A percentile compares a stretch with the other conserved stretches of the same genome.
Conservation (phyloP, 1,284 basidiomycete species). For the Lentinula novae-zelandiae region DNA sequence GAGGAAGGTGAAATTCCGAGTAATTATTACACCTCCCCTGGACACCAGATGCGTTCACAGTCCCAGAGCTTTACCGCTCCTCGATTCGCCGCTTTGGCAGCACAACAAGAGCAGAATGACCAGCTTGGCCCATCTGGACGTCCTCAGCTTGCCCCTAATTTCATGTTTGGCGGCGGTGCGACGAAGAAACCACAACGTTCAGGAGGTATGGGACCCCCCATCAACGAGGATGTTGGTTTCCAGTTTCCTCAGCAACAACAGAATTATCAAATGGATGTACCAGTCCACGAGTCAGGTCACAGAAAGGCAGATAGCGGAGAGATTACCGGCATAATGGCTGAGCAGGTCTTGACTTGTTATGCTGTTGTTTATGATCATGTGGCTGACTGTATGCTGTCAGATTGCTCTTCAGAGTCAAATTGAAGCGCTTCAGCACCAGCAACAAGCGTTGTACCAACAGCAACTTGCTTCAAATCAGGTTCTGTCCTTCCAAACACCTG, state of each 20-base stretch:
- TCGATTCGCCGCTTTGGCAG: constrained; percentile 81
- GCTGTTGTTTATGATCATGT: background rate
- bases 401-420: constrained; percentile 89
- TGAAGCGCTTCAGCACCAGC: constrained; percentile 86
- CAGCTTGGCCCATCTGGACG: constrained; percentile 74
- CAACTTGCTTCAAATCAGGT: constrained; percentile 78
- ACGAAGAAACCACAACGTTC: constrained; percentile 53
- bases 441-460: constrained; percentile 83
- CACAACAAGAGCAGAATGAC: constrained; percentile 70
- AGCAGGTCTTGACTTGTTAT: constrained; percentile 58
- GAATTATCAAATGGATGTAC: constrained; percentile 33
- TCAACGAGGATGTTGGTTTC: constrained; percentile 78
- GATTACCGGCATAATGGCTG: constrained; percentile 83
- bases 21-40: constrained; percentile 41
- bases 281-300: constrained; percentile 39
- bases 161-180: constrained; percentile 67
- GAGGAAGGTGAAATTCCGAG: constrained; percentile 80
- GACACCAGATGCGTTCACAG: constrained; percentile 68
- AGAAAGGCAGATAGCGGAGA: constrained; percentile 69
- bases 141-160: constrained; percentile 84
- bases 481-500: constrained; percentile 66
- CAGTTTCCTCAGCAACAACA: constrained; percentile 76
- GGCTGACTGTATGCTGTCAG: constrained; percentile 35
- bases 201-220: constrained; percentile 59
- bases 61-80: constrained; percentile 83